A percentile compares a stretch with the other conserved stretches of the same genome.
These are phyloP conservation scores for Cryptosporidium parvum DNA, from an alignment of 169 alveolate genomes.

Conservation along the genomic window DNA sequence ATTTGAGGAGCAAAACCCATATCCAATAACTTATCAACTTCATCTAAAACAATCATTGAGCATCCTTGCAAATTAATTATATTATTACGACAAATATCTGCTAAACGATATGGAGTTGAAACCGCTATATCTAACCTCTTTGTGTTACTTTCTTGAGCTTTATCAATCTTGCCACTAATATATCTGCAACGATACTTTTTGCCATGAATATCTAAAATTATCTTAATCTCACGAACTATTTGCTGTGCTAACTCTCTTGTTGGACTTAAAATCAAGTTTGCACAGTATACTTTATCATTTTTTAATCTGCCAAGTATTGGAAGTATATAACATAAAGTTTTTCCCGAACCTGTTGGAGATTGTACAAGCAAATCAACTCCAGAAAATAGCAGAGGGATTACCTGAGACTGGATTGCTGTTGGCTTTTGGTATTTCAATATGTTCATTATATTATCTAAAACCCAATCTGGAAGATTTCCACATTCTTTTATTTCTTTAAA, in stretches of 20 bases:
- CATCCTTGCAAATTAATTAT: constrained; percentile 78
- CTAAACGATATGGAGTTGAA: constrained; percentile 82
- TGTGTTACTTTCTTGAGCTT: constrained; percentile 31
- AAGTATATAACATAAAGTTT: constrained; percentile 90
- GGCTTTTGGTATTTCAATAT: constrained; percentile 79
- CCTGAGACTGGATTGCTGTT: constrained; percentile 86
- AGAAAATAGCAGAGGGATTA: constrained; percentile 83
- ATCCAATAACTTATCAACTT: constrained; percentile 86
- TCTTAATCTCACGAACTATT: constrained; percentile 83
- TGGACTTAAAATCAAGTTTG: constrained; percentile 86
- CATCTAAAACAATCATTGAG: constrained; percentile 84
- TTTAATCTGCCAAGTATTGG: constrained; percentile 83
- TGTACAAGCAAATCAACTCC: constrained; percentile 84
- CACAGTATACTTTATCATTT: constrained; percentile 47
- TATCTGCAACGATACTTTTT: constrained; percentile 61
- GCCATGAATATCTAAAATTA: constrained; percentile 47
- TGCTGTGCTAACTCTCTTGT: constrained; percentile 91
- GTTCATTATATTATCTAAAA: constrained; percentile 17
- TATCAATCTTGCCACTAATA: constrained; percentile 58
- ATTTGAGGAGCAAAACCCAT: constrained; percentile 83
- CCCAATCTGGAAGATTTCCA: constrained; percentile 40
- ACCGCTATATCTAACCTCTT: constrained; percentile 76
- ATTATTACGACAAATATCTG: constrained; percentile 79
- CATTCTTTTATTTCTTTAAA: constrained; percentile 35
- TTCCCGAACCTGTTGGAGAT: constrained; percentile 93